Evolutionary conservation across 1,139 yeast species (phyloP), one percentile per base, ranked within the genome.

Genomic region (Saccharomyces hybrid): DNA sequence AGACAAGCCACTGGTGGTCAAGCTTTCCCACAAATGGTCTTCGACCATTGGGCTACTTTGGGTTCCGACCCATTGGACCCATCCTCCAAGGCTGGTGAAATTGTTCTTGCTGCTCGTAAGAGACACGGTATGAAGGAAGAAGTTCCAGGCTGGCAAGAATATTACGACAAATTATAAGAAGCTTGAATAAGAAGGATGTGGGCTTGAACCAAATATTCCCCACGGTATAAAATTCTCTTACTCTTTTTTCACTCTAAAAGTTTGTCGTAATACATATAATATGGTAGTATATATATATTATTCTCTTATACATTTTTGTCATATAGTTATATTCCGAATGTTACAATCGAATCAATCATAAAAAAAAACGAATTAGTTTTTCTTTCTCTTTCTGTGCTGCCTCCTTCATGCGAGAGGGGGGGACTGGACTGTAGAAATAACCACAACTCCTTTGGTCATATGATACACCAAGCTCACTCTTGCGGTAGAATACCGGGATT

Each of bases 1-100:
- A 90, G 99, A 85, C 97, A 91, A 82, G 96, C 98, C 74, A 93
- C 99, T 73, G 97, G 97, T 88, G 99, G 99, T 80, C 99, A 93
- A 85, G 99, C 99, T 77, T 93, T 93, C 98, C 99, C 99, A 81
- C 98, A 91, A 83, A 84, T 93, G 95, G 93, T 93, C 78, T 93
- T 93, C 80, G 98, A 91, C 78, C 99, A 93, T 79, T 93, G 98
- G 98, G 82, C 89, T 66, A 77, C 87, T 71, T 81, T 93, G 82
- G 73, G 75, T 68, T 96, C 97, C 78, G 95, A 89, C 78, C 96
- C 95, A 75, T 79, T 88, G 69, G 98, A 93, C 80, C 85, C 91
- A 74, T 69, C 84, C 73, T 72, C 96, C 73, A 93, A 91, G 85
- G 95, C 98, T 71, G 98, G 98, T 87, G 80, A 79, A 68, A 88